Conservation (phyloP, 106 monocot genomes). For the Ottelia alismoides region DNA sequence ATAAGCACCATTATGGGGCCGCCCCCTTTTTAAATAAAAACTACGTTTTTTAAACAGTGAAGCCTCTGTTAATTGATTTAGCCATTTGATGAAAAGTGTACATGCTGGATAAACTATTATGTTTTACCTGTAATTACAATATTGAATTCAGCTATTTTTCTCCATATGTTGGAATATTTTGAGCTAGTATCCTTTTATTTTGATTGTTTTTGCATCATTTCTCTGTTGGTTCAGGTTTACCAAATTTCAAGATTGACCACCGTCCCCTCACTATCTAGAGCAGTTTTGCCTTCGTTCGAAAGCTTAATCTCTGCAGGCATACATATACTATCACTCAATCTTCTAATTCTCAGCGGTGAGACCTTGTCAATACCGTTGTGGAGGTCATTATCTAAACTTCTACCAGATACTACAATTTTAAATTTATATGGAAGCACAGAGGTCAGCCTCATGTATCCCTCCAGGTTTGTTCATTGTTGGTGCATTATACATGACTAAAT, state of each 20-base stretch:
- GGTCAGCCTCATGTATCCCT: constrained; percentile 38
- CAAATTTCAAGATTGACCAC: constrained; percentile 56
- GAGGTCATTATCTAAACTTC: constrained; percentile 31
- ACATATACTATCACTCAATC: constrained; percentile 41
- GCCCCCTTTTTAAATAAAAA: no score
- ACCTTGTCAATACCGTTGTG: constrained; percentile 59
- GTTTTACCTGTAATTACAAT: no score
- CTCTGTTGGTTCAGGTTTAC: constrained; percentile 49
- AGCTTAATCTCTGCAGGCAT: constrained; percentile 10
- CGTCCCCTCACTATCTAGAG: constrained; percentile 64
- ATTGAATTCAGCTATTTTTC: no score
- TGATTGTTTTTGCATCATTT: constrained; percentile 1
- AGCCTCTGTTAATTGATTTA: no score
- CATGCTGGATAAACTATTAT: no score
- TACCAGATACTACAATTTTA: constrained; percentile 64
- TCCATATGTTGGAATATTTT: no score
- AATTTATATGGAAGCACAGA: constrained; percentile 97
- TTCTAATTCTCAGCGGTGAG: constrained; percentile 88
- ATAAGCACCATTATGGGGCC: no score
- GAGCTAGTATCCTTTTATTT: neutral
- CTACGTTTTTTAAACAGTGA: no score
- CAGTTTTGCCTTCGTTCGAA: constrained; percentile 30
- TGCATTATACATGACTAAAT: no score
- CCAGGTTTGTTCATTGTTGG: constrained; percentile 14
- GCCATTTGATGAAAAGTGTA: no score